Base-by-base conservation (phyloP, 1,284 basidiomycete genomes). In the Ganoderma meredithae region DNA sequence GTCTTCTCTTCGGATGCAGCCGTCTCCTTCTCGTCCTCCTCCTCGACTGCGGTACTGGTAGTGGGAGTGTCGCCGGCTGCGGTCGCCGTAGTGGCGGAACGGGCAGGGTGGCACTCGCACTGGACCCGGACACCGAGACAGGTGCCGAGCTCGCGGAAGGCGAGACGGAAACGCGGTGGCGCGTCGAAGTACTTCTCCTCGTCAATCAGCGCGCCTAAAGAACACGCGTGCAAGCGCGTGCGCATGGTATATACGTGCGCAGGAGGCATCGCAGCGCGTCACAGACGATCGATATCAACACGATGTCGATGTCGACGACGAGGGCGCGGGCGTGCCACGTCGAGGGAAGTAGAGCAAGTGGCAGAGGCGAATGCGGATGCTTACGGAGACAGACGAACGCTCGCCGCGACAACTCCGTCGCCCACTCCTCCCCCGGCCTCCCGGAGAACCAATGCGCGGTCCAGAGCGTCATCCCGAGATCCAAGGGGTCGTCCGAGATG, bases 391-490 rank as follows among this genome's bases (percentile, higher is more conserved):
- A 69, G n/a, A 17, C 47, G 13, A 53, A 33, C 1, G 72, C 74
- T 25, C 69, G 66, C 25, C 60, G 58, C 27, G 67, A 63, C 33
- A 73, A 66, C 61, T 72, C 63, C 60, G 69, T 71, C 22, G 75
- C 76, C 76, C 76, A 77, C 43, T 71, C 69, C 60, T 77, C 74
- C 63, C 72, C 9, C 36, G 36, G 36, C 36, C 36, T 65, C 31
- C 71, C 73, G 31, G 69, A 72, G 56, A 75, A 70, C 72, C 75
- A 76, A 64, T 77, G 77, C 19, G 73, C 73, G 5, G 72, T 74
- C 78, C 76, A 78, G 9, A 77, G 69, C 22, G 74, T 75, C 76
- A 76, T 78, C 1, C 76, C 77, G 12, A 76, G 70, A 64, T 77
- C 76, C 40, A 77, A 73, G 25, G 78, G 72, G 66, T 77, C 77